Conservation (phyloP, 78 protist species). For the Dictyostelium capitatum region DNA sequence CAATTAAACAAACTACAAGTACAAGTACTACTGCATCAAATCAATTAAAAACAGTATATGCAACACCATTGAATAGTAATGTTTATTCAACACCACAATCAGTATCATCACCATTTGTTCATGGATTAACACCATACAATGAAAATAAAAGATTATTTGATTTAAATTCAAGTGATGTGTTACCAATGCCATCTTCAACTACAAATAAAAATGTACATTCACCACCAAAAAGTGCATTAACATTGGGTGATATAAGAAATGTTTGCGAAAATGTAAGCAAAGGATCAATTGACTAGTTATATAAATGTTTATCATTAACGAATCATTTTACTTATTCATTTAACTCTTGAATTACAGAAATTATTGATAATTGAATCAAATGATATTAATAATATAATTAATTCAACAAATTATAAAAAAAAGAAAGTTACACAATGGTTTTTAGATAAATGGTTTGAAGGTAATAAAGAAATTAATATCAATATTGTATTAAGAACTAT, state of each 20-base stretch:
- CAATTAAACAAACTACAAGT: not conserved
- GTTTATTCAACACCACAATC: not conserved
- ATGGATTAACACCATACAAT: constrained; percentile 32
- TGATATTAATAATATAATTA: not conserved
- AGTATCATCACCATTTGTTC: constrained; percentile 10
- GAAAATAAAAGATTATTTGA: not conserved
- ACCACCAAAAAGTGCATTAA: constrained; percentile 29
- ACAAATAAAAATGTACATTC: constrained; percentile 45
- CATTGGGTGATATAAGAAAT: not conserved
- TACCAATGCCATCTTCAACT: not conserved
- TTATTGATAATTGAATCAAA: not conserved
- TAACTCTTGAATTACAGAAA: too few relatives aligned
- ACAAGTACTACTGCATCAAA: not conserved
- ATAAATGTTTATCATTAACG: too few relatives aligned
- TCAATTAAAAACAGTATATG: not conserved
- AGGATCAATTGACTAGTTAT: too few relatives aligned
- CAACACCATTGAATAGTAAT: not conserved
- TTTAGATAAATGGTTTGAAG: constrained; percentile 14
- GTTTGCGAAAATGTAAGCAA: constrained; percentile 49
- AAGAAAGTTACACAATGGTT: constrained; percentile 51
- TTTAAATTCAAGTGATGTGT: not conserved
- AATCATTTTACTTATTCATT: too few relatives aligned
- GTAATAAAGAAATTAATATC: not conserved
- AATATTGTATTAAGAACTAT: constrained; percentile 22
- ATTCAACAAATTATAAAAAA: not conserved